Conservation (phyloP, 2,329 filamentous ascomycete species). For the Pseudonectria buxi region DNA sequence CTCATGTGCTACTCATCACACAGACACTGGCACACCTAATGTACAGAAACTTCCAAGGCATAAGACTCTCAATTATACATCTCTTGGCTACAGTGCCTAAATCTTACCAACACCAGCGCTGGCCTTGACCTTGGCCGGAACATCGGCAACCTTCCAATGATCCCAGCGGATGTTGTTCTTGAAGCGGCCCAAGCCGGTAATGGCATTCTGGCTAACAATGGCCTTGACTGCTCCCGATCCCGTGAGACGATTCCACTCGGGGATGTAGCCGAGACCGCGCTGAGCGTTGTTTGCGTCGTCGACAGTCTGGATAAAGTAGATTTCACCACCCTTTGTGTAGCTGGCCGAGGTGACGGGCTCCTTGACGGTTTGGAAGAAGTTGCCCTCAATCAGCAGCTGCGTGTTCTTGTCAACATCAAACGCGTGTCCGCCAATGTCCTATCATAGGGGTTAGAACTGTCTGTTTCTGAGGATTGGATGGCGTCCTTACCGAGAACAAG, state of each 20-base stretch:
- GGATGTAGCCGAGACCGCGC: slow-evolving; percentile 15
- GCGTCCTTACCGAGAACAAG: slow-evolving; percentile 6
- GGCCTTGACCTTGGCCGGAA: slow-evolving; percentile 15
- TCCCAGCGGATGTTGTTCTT: slow-evolving; percentile 14
- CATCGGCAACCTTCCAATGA: slow-evolving; percentile 14
- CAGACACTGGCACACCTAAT: too few relatives aligned
- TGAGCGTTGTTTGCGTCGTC: slow-evolving; percentile 15
- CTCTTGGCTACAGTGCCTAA: neutral
- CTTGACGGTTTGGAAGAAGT: slow-evolving; percentile 21
- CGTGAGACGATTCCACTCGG: slow-evolving; percentile 16
- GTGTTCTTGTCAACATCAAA: slow-evolving; percentile 40
- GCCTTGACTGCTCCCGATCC: slow-evolving; percentile 9
- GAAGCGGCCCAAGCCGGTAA: slow-evolving; percentile 11
- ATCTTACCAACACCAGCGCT: slow-evolving; percentile 19
- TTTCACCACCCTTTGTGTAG: slow-evolving; percentile 11
- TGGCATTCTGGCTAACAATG: slow-evolving; percentile 6
- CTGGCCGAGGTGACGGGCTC: slow-evolving; percentile 12
- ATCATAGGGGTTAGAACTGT: slow-evolving; percentile 23
- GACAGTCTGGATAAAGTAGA: slow-evolving; percentile 20
- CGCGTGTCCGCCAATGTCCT: slow-evolving; percentile 33
- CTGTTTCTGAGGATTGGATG: slow-evolving; percentile 17
- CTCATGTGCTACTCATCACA: too few relatives aligned
- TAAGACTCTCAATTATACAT: too few relatives aligned
- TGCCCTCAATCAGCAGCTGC: slow-evolving; percentile 20
- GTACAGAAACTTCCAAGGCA: too few relatives aligned